A percentile compares a stretch with the other conserved stretches of the same genome.
Conservation (phyloP, 2,329 filamentous ascomycete species). For the Fusarium equiseti region DNA sequence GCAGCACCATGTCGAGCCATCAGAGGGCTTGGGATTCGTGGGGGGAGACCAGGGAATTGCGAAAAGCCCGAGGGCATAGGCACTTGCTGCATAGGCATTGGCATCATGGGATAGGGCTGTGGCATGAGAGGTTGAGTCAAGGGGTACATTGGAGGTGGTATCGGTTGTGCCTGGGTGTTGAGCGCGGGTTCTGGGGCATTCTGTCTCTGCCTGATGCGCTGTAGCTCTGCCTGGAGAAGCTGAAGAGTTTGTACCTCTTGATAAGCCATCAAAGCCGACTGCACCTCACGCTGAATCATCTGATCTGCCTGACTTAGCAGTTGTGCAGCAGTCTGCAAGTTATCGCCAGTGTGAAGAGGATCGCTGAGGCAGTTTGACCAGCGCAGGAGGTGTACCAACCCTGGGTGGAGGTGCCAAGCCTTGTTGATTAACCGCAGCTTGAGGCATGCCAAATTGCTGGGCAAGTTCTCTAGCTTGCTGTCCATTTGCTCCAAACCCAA, state of each 20-base stretch:
- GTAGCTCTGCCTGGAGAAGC: constrained; percentile 74
- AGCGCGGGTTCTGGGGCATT: constrained; percentile 49
- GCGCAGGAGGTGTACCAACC: constrained; percentile 32
- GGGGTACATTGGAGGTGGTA: constrained; percentile 21
- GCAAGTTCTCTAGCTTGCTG: constrained; percentile 75
- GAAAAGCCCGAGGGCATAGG: constrained; percentile 34
- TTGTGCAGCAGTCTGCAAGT: constrained; percentile 62
- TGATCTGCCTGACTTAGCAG: constrained; percentile 76
- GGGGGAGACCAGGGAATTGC: constrained; percentile 45
- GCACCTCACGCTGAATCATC: constrained; percentile 75
- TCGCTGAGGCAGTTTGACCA: constrained; percentile 33
- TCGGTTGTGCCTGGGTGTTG: constrained; percentile 32
- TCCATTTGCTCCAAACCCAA: constrained; percentile 81
- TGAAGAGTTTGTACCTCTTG: constrained; percentile 78
- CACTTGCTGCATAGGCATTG: constrained; percentile 23
- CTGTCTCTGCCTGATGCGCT: constrained; percentile 70
- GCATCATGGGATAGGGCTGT: constrained; percentile 30
- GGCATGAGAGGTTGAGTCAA: constrained; percentile 25
- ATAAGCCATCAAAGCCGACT: constrained; percentile 70
- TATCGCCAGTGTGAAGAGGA: constrained; percentile 47
- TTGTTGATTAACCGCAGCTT: constrained; percentile 45
- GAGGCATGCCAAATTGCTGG: constrained; percentile 68
- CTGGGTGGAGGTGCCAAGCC: constrained; percentile 37
- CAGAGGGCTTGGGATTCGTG: constrained; percentile 56
- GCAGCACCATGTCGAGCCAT: constrained; percentile 63